Percentiles rank a stretch among this genome's conserved stretches.
Evolutionary conservation across 345 rosid genomes (phyloP).

Genomic region (Bruguiera sexangula): DNA sequence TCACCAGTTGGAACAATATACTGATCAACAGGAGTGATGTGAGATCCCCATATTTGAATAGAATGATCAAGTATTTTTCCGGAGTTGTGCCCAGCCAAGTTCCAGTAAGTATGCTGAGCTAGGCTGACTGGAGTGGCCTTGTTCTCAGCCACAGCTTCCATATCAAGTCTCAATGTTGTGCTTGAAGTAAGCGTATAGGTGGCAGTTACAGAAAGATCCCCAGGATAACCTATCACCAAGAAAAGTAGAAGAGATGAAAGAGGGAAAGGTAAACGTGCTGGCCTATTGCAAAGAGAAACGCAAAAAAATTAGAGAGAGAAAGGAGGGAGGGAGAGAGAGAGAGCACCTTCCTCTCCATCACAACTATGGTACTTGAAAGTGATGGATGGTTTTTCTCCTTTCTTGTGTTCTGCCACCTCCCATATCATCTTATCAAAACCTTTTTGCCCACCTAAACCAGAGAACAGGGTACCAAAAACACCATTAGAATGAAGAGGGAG

Average conservation of each 20-base stretch:
- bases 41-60: slow-evolving; percentile 70
- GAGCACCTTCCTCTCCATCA: slow-evolving; percentile 84
- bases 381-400: slow-evolving; percentile 62
- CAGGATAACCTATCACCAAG: slow-evolving; percentile 61
- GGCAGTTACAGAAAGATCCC: slow-evolving; percentile 69
- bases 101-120: slow-evolving; percentile 97
- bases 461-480: neutral
- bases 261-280: neutral
- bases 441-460: slow-evolving; percentile 61
- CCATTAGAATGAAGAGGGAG: neutral
- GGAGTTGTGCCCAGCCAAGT: slow-evolving; percentile 73
- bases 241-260: slow-evolving; percentile 7
- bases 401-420: slow-evolving; percentile 64
- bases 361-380: slow-evolving; percentile 60
- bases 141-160: slow-evolving; percentile 76
- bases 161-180: slow-evolving; percentile 75
- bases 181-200: slow-evolving; percentile 68
- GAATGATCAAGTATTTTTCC: slow-evolving; percentile 65
- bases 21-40: slow-evolving; percentile 81
- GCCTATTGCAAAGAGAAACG: neutral
- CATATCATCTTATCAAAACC: slow-evolving; percentile 83
- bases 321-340: neutral
- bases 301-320: neutral
- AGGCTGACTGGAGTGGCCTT: slow-evolving; percentile 77
- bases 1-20: slow-evolving; percentile 81